Conservation (phyloP, 805 yeast species). For the Saitoella complicata region DNA sequence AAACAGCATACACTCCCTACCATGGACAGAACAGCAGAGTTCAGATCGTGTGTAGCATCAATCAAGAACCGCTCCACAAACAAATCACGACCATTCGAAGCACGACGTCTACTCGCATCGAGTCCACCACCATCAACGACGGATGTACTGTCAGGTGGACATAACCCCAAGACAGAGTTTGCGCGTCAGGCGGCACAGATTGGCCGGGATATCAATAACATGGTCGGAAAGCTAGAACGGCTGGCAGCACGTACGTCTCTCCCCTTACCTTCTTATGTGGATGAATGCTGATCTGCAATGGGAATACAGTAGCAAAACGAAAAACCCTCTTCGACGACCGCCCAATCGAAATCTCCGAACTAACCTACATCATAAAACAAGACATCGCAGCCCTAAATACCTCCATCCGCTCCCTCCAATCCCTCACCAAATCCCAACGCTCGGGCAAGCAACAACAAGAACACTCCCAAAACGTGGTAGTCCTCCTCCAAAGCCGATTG, state of each 20-base stretch:
- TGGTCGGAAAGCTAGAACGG: constrained; percentile 64
- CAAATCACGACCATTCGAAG: constrained; percentile 13
- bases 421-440: constrained; percentile 25
- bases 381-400: constrained; percentile 71
- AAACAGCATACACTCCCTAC: too few species aligned
- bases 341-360: constrained; percentile 83
- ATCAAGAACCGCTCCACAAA: constrained; percentile 8
- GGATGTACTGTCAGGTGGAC: neutral
- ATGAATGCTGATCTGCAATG: neutral
- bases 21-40: constrained; percentile 15
- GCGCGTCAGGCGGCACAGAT: constrained; percentile 58
- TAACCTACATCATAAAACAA: constrained; percentile 70
- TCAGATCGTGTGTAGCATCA: constrained; percentile 1
- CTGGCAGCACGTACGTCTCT: constrained; percentile 37
- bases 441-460: constrained; percentile 39
- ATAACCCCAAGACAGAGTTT: constrained; percentile 34
- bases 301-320: constrained; percentile 47
- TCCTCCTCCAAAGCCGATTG: constrained; percentile 71
- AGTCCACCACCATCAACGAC: neutral
- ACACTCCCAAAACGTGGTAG: constrained; percentile 76
- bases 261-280: neutral
- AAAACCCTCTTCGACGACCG: constrained; percentile 87
- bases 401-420: constrained; percentile 45
- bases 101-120: constrained; percentile 8
- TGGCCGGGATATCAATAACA: constrained; percentile 76